Conservation (phyloP, 371 early-diverging fungal genomes). For the Dinochytrium kinnereticum region DNA sequence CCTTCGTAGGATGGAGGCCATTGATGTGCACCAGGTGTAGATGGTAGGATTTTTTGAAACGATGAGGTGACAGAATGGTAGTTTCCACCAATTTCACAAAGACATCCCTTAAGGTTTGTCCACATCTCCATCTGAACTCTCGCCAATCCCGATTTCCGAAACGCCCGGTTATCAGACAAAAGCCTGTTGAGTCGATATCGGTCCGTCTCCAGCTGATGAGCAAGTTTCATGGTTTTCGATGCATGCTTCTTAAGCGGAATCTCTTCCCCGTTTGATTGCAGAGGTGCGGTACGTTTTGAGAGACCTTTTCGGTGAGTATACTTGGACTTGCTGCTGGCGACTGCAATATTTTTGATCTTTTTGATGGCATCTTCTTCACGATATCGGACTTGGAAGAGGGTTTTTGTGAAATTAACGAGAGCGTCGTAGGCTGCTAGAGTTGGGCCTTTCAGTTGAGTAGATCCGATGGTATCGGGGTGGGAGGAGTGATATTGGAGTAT, state of each 20-base stretch:
- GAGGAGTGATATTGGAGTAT: background rate
- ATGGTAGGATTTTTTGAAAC: conserved; percentile 5
- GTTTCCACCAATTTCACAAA: background rate
- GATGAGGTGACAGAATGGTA: background rate
- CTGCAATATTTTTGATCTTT: background rate
- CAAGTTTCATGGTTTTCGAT: background rate
- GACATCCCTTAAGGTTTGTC: conserved; percentile 19
- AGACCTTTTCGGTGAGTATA: background rate
- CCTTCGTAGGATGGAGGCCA: background rate
- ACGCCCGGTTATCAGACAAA: conserved; percentile 22
- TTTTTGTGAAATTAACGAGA: background rate
- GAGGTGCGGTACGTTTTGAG: conserved; percentile 13
- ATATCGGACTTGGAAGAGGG: background rate
- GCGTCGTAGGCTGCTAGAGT: background rate
- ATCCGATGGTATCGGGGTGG: background rate
- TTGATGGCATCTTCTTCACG: conserved; percentile 4
- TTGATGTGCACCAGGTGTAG: conserved; percentile 2
- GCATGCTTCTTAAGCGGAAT: background rate
- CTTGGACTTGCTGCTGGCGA: background rate
- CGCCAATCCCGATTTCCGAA: conserved; percentile 18
- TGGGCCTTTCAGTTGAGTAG: background rate
- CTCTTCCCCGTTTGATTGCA: no score
- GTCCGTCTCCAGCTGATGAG: conserved; percentile 18
- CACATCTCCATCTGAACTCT: conserved; percentile 26
- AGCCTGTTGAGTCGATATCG: conserved; percentile 19